Percentiles rank a stretch among this genome's conserved stretches.
These are phyloP conservation scores for Populus simonii DNA, from an alignment of 345 rosid genomes.

Conservation along the genomic window DNA sequence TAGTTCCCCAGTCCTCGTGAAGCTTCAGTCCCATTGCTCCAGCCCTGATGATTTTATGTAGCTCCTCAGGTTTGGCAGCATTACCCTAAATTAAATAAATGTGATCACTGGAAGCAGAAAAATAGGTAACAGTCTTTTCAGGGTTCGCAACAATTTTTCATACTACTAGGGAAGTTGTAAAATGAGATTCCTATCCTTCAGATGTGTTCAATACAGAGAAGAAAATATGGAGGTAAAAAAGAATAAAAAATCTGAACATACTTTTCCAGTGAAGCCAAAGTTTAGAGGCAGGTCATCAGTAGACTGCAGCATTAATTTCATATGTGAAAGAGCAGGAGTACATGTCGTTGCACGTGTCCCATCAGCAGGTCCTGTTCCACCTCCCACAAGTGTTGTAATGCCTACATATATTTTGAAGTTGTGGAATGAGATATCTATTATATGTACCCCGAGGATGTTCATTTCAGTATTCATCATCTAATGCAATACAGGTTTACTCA, in stretches of 20 bases:
- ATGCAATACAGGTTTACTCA: not conserved
- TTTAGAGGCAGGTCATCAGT: constrained; percentile 89
- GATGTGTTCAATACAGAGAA: not conserved
- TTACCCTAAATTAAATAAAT: constrained; percentile 58
- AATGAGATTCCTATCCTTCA: not conserved
- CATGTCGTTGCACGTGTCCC: constrained; percentile 98
- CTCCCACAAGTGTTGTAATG: constrained; percentile 87
- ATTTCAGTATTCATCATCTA: not conserved
- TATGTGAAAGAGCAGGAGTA: constrained; percentile 77
- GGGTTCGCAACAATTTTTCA: constrained; percentile 6
- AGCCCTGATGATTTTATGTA: constrained; percentile 69
- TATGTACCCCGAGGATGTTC: constrained; percentile 2
- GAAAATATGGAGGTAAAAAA: not conserved
- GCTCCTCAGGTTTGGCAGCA: constrained; percentile 67
- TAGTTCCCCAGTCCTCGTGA: constrained; percentile 99
- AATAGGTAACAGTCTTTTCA: not conserved
- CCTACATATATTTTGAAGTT: constrained; percentile 44
- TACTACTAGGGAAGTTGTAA: not conserved
- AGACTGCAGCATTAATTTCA: constrained; percentile 95
- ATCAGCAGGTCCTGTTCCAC: constrained; percentile 96
- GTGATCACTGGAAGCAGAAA: not conserved
- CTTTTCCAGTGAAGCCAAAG: constrained; percentile 99
- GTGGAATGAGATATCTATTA: constrained; percentile 5
- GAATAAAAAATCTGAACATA: constrained; percentile 26
- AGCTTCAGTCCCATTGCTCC: constrained; percentile 99